Conservation (phyloP, 768 basidiomycete species). For the Mycena rosella region DNA sequence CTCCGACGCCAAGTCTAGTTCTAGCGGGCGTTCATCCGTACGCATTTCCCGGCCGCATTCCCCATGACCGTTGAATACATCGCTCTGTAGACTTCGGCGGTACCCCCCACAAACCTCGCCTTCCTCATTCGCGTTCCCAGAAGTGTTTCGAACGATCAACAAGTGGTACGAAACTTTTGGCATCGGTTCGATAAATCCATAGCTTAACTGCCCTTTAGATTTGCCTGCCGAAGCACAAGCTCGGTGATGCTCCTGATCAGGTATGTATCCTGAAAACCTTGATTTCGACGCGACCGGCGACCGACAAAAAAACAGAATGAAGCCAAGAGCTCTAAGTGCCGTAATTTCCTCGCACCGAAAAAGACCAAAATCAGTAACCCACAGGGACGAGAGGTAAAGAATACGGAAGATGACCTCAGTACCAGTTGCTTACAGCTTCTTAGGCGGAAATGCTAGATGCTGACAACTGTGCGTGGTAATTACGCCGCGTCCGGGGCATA, state of each 20-base stretch:
- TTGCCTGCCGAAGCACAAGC: background rate
- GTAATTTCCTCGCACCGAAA: conserved; percentile 6
- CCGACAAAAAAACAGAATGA: too few relatives aligned
- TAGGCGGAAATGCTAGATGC: conserved; percentile 20
- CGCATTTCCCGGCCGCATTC: background rate
- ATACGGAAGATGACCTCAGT: background rate
- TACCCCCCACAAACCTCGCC: conserved; percentile 1
- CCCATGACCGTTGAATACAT: background rate
- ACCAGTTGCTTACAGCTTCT: background rate
- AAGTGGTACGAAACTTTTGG: background rate
- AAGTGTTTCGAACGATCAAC: background rate
- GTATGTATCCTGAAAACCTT: background rate
- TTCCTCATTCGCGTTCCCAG: conserved; percentile 21
- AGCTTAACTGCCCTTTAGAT: background rate
- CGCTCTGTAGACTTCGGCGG: background rate
- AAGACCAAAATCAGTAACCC: background rate
- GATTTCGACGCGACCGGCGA: too few relatives aligned
- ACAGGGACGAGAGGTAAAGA: conserved; percentile 5
- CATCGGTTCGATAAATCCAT: background rate
- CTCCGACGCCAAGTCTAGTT: background rate
- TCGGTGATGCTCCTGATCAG: background rate
- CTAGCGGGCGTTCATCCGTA: background rate
- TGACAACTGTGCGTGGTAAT: conserved; percentile 25
- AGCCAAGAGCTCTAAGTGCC: conserved; percentile 6
- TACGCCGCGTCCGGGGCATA: background rate